A percentile compares a stretch with the other conserved stretches of the same genome.
Evolutionary conservation across 805 yeast species (phyloP).

Genomic region (Saccharomycopsis guyanensis): DNA sequence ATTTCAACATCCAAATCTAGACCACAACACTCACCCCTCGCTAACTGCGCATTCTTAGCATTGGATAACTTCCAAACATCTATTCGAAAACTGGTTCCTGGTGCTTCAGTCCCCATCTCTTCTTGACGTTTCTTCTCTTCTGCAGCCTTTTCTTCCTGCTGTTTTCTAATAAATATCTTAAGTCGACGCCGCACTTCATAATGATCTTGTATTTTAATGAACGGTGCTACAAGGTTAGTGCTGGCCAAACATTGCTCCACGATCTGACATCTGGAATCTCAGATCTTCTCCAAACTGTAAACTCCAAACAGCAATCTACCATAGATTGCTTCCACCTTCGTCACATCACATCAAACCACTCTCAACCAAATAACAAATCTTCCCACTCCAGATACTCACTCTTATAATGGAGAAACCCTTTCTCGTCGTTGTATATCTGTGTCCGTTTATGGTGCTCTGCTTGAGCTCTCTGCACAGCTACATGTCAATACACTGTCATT

Average conservation of each 20-base stretch:
- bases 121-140: background rate
- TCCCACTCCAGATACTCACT: too few species aligned
- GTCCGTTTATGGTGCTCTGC: background rate
- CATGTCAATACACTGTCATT: too few species aligned
- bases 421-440: slow-evolving; percentile 1
- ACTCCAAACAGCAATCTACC: too few species aligned
- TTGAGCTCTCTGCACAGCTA: background rate
- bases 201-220: slow-evolving; percentile 2
- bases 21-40: background rate
- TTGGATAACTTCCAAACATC: slow-evolving; percentile 2
- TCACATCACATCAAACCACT: too few species aligned
- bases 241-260: background rate
- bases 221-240: slow-evolving; percentile 1
- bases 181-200: slow-evolving; percentile 11
- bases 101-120: background rate
- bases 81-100: background rate
- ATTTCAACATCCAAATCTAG: too few species aligned
- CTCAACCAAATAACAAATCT: too few species aligned
- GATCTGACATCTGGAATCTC: too few species aligned
- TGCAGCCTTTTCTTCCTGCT: background rate
- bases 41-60: slow-evolving; percentile 4
- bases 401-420: slow-evolving; percentile 11
- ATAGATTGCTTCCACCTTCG: too few species aligned
- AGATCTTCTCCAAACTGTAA: too few species aligned
- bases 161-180: background rate